Percentiles rank a stretch among this genome's conserved stretches.
phyloP scores from a whole-genome alignment of 148 eudicot genomes.

The Rhododendron molle region DNA sequence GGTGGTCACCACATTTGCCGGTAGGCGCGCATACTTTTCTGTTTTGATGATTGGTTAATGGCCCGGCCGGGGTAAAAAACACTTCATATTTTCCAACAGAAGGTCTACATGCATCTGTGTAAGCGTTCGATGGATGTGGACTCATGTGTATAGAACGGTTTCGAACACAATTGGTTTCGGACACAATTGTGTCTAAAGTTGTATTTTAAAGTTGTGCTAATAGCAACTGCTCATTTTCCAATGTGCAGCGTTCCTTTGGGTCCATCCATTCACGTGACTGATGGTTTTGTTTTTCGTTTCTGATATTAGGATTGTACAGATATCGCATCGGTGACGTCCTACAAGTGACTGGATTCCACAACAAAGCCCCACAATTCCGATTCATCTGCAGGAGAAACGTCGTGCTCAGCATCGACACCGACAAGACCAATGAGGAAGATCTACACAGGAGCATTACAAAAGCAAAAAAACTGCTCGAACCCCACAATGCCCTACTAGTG shows the following conservation, averaged over 20 bases:
- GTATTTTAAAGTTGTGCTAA: neutral
- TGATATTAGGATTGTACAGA: slow-evolving; percentile 47
- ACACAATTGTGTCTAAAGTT: neutral
- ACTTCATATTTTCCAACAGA: neutral
- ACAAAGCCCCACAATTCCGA: slow-evolving; percentile 66
- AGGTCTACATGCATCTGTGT: too few species aligned
- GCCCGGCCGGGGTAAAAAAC: neutral
- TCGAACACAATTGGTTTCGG: too few species aligned
- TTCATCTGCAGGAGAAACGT: slow-evolving; percentile 78
- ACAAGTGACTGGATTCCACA: slow-evolving; percentile 68
- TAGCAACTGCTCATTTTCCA: neutral
- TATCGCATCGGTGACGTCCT: slow-evolving; percentile 81
- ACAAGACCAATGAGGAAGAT: slow-evolving; percentile 72
- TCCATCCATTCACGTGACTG: neutral
- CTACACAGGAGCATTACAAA: slow-evolving; percentile 60
- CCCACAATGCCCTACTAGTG: slow-evolving; percentile 40
- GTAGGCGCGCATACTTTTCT: slow-evolving; percentile 18
- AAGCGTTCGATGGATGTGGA: neutral
- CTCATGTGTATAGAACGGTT: neutral
- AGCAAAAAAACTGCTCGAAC: slow-evolving; percentile 52
- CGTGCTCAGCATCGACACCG: slow-evolving; percentile 68
- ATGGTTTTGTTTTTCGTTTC: too few species aligned
- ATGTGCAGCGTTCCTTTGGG: too few species aligned
- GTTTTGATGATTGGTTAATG: neutral
- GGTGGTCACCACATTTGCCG: slow-evolving; percentile 77